Conservation (phyloP, 495 filamentous ascomycete species). For the Talaromyces liani region DNA sequence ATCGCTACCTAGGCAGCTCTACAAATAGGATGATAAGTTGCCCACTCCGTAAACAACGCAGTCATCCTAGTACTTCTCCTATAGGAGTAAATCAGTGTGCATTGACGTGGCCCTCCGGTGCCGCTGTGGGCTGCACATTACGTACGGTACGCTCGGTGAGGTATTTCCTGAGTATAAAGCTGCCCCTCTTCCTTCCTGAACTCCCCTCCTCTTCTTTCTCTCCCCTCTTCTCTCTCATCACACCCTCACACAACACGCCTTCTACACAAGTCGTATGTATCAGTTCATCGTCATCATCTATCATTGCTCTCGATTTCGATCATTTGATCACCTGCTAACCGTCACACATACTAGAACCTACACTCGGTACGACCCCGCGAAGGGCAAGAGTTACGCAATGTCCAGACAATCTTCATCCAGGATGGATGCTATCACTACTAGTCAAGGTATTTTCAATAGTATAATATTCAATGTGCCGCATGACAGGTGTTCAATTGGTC, state of each 20-base stretch:
- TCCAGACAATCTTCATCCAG: neutral
- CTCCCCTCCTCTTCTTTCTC: neutral
- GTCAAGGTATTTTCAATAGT: conserved; percentile 52
- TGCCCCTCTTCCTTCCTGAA: neutral
- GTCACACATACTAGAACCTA: neutral
- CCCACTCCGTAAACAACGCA: neutral
- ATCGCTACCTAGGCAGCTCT: neutral
- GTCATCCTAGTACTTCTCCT: neutral
- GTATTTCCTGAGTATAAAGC: neutral
- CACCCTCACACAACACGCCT: neutral
- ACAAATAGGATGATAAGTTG: neutral
- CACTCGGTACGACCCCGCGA: conserved; percentile 9
- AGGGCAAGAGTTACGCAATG: conserved; percentile 7
- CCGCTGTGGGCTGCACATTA: neutral
- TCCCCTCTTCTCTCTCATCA: neutral
- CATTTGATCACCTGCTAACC: neutral
- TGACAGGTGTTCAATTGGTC: conserved; percentile 50
- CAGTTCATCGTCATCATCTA: neutral
- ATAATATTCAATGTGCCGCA: conserved; percentile 47
- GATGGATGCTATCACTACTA: conserved; percentile 14
- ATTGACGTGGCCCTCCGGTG: neutral
- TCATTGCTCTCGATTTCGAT: neutral
- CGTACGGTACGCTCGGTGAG: neutral
- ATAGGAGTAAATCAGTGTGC: neutral
- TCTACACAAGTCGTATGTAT: neutral